Evolutionary conservation across 2,329 filamentous ascomycete species (phyloP).

Genomic region (Beauveria rudraprayagi): DNA sequence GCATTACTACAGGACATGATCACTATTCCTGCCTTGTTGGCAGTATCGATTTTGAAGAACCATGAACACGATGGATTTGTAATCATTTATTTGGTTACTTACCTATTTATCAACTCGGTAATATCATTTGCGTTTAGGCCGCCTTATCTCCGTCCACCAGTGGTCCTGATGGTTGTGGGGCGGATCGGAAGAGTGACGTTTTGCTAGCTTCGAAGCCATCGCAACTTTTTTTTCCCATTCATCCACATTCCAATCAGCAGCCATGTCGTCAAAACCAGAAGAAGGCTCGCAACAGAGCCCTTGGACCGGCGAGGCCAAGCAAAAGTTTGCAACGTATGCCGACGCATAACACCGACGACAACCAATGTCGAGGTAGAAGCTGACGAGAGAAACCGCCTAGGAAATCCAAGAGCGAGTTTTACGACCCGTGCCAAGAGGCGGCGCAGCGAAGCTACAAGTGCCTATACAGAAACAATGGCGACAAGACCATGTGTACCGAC

Average conservation of each 20-base stretch:
- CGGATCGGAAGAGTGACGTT: background rate
- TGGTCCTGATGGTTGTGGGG: background rate
- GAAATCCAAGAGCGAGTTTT: conserved; percentile 82
- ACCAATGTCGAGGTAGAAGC: background rate
- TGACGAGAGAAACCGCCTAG: conserved; percentile 35
- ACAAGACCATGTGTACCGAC: conserved; percentile 83
- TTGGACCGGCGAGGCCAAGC: conserved; percentile 52
- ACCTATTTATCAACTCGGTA: no score
- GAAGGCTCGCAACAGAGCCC: conserved; percentile 25
- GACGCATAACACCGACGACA: background rate
- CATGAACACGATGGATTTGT: no score
- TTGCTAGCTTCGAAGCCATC: background rate
- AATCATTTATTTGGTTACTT: no score
- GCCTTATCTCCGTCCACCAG: no score
- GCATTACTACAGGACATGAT: no score
- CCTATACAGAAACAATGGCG: conserved; percentile 78
- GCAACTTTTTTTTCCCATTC: background rate
- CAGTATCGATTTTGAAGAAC: background rate
- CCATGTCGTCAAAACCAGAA: conserved; percentile 14
- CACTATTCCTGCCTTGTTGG: background rate
- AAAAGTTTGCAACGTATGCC: conserved; percentile 56
- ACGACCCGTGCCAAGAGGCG: conserved; percentile 92
- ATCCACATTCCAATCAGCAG: background rate
- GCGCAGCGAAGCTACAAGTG: conserved; percentile 80
- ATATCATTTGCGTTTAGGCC: no score